These are phyloP conservation scores for Fusarium caatingaense DNA, from an alignment of 2,329 filamentous ascomycete genomes.

Conservation along the genomic window DNA sequence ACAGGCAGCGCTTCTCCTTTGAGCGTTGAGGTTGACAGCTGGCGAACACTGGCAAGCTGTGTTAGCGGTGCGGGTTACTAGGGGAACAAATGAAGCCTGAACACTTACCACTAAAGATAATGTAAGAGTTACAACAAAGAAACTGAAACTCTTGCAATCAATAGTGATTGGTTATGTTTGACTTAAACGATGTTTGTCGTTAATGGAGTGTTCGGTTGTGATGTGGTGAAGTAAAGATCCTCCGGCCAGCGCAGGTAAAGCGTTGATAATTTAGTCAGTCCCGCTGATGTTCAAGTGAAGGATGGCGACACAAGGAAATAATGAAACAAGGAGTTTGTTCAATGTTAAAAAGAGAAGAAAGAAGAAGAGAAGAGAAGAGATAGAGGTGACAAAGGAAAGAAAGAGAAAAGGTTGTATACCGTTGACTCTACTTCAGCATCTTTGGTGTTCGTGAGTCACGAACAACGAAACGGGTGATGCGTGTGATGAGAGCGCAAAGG, in stretches of 20 bases:
- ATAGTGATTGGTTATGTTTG: constrained; percentile 12
- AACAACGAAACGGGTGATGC: constrained; percentile 33
- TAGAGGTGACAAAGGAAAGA: constrained; percentile 34
- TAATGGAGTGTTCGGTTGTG: constrained; percentile 21
- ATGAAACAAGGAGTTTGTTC: constrained; percentile 20
- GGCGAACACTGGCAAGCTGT: constrained; percentile 38
- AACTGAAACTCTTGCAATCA: background rate
- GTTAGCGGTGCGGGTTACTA: background rate
- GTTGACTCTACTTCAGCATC: constrained; percentile 40
- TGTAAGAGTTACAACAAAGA: constrained; percentile 1
- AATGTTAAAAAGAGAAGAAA: constrained; percentile 19
- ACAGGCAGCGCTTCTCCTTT: constrained; percentile 16
- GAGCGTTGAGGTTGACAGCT: constrained; percentile 28
- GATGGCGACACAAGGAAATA: constrained; percentile 35
- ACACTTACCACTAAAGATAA: constrained; percentile 26
- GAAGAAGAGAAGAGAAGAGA: constrained; percentile 13
- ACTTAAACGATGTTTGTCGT: constrained; percentile 11
- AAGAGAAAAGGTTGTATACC: constrained; percentile 33
- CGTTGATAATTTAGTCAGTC: constrained; percentile 40
- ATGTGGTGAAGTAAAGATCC: constrained; percentile 13
- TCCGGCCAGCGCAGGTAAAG: constrained; percentile 37
- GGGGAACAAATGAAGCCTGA: constrained; percentile 7
- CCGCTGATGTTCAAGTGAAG: constrained; percentile 43
- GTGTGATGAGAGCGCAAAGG: constrained; percentile 29
- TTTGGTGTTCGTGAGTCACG: constrained; percentile 45